These are phyloP conservation scores for Silene noctiflora DNA, from an alignment of 179 eudicot genomes.

Conservation along the genomic window DNA sequence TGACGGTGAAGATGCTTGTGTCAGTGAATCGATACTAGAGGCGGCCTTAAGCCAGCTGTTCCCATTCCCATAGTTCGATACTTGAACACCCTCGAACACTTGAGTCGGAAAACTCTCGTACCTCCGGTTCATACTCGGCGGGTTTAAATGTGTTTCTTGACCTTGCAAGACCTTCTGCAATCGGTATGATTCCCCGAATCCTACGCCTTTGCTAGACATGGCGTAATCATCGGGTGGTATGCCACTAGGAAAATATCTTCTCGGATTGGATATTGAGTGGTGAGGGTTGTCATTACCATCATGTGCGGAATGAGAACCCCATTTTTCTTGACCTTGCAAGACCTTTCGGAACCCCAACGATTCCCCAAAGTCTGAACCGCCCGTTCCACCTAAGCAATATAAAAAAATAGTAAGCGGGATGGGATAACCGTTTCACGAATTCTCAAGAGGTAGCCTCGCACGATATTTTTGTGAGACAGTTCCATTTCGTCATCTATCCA, in stretches of 20 bases:
- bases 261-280: slow-evolving; percentile 39
- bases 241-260: slow-evolving; percentile 38
- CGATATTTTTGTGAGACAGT: too few relatives aligned
- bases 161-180: slow-evolving; percentile 98
- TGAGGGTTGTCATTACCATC: slow-evolving; percentile 44
- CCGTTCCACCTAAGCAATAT: slow-evolving; percentile 53
- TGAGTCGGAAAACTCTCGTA: slow-evolving; percentile 30
- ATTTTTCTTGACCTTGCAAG: slow-evolving; percentile 99
- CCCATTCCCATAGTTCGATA: slow-evolving; percentile 36
- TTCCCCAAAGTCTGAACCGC: slow-evolving; percentile 78
- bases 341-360: slow-evolving; percentile 86
- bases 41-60: slow-evolving; percentile 26
- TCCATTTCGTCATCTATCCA: background rate
- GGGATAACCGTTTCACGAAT: too few relatives aligned
- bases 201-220: slow-evolving; percentile 35
- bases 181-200: slow-evolving; percentile 53
- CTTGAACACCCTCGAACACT: slow-evolving; percentile 44
- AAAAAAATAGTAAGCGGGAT: background rate
- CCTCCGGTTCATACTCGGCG: slow-evolving; percentile 30
- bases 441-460: background rate
- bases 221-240: slow-evolving; percentile 34
- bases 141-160: slow-evolving; percentile 67
- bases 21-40: slow-evolving; percentile 5
- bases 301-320: slow-evolving; percentile 44
- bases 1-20: slow-evolving; percentile 59